Conservation (phyloP, 78 protist genomes). For the Neovahlkampfia damariscottae region DNA sequence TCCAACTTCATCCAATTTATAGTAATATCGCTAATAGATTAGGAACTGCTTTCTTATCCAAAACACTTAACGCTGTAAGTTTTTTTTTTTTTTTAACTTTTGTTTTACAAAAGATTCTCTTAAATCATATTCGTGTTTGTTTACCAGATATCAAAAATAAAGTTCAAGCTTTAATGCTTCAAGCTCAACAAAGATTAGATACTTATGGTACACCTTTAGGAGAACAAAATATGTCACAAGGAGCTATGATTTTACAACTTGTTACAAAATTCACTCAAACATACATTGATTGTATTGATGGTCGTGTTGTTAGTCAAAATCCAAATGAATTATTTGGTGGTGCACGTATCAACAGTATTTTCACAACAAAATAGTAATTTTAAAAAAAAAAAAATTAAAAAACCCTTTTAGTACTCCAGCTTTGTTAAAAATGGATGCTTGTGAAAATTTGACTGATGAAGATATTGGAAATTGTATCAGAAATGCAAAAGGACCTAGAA, state of each 20-base stretch:
- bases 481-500: conserved; percentile 69
- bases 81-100: too few relatives aligned
- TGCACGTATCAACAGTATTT: conserved; percentile 83
- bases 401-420: conserved; percentile 21
- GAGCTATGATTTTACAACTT: conserved; percentile 61
- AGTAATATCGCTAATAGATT: not conserved
- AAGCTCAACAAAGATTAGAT: conserved; percentile 29
- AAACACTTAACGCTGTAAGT: conserved; percentile 45
- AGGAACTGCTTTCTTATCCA: conserved; percentile 63
- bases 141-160: conserved; percentile 50
- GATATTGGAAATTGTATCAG: conserved; percentile 72
- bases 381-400: too few relatives aligned
- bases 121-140: conserved; percentile 58
- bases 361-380: too few relatives aligned
- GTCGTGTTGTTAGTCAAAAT: conserved; percentile 6
- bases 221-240: conserved; percentile 19
- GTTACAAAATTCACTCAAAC: conserved; percentile 38
- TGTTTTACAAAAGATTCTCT: conserved; percentile 11
- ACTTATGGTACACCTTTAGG: conserved; percentile 50
- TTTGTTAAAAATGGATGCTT: conserved; percentile 20
- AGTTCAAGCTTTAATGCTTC: conserved; percentile 21
- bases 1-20: conserved; percentile 73
- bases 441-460: conserved; percentile 29
- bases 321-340: conserved; percentile 52
- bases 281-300: conserved; percentile 57